A percentile compares a stretch with the other conserved stretches of the same genome.
Conservation (phyloP, 495 filamentous ascomycete genomes). For the Choiromyces venosus region DNA sequence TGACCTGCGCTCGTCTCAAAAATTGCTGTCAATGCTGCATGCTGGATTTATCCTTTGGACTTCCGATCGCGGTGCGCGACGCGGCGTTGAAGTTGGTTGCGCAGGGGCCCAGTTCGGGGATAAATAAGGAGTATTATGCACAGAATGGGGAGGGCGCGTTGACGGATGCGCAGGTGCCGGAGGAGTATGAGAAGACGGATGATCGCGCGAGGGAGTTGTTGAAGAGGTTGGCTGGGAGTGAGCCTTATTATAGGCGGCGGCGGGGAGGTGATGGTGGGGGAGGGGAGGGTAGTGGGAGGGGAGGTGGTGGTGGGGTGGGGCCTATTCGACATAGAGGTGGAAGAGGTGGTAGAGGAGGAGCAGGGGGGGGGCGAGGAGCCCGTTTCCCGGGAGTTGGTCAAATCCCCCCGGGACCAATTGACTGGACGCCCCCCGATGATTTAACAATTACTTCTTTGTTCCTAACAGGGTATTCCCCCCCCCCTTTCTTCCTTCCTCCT, state of each 20-base stretch:
- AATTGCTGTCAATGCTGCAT: slow-evolving; percentile 98
- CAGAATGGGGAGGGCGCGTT: slow-evolving; percentile 94
- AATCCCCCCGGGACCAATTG: slow-evolving; percentile 69
- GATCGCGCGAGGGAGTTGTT: slow-evolving; percentile 89
- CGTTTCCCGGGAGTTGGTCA: slow-evolving; percentile 66
- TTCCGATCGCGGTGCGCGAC: slow-evolving; percentile 89
- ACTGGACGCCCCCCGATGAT: slow-evolving; percentile 78
- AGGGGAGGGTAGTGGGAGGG: slow-evolving; percentile 48
- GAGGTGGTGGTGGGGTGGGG: slow-evolving; percentile 51
- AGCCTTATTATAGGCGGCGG: slow-evolving; percentile 84
- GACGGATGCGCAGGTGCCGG: slow-evolving; percentile 77
- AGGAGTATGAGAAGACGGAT: slow-evolving; percentile 93
- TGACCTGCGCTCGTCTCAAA: slow-evolving; percentile 71
- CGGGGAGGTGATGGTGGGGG: slow-evolving; percentile 51
- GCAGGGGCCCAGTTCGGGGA: slow-evolving; percentile 78
- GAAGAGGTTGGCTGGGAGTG: slow-evolving; percentile 76
- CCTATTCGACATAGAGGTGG: slow-evolving; percentile 66
- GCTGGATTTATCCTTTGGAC: slow-evolving; percentile 89
- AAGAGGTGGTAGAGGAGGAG: slow-evolving; percentile 39
- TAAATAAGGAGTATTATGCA: slow-evolving; percentile 96
- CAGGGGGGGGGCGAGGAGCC: slow-evolving; percentile 50
- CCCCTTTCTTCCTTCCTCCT: background rate
- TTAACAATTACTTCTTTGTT: slow-evolving; percentile 83
- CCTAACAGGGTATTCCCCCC: slow-evolving; percentile 59
- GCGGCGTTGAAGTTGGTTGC: slow-evolving; percentile 97